Evolutionary conservation across 352 stramenopile genomes (phyloP), one percentile per base, ranked within the genome.

Genomic region (Pythium apleroticum): DNA sequence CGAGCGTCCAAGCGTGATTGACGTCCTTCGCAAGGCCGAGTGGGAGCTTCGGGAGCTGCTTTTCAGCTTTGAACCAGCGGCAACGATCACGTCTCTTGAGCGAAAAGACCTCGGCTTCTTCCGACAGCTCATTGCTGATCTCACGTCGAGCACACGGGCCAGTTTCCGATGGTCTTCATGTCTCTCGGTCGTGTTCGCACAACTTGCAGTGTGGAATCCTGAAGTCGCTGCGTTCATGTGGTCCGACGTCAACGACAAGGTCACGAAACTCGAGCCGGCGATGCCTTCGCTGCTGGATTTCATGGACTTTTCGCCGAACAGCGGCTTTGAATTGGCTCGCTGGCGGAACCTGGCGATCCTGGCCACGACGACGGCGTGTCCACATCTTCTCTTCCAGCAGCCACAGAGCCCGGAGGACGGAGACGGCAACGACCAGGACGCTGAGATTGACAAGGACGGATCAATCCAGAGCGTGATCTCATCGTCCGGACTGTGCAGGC

Each of bases 321-420:
- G 17, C 10, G 41, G 46, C 30, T 67, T 70, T 56, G 74, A 86
- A 28, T 55, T 88, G 27, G 69, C 72, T 11, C 81, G 84, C 25
- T 94, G 85, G 85, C 64, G 85, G 6, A 91, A 92, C 11, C 50
- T 91, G 15, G 71, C 80, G 4, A 74, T 92, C 30, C 48, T 94
- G 2, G 71, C 80, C 15, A 88, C 80, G 11, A 46, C 75, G 0
- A 81, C 78, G 3, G 78, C 81, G 5, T 81, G 77, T 63, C 66
- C 70, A 1, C 75, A 76, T 6, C 43, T 88, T 1, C 17, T 53
- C 17, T 60, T 71, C 17, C 68, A 70, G 25, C 31, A 43, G 7
- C 3, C 53, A 31, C 19, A 37, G 8, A 37, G 22, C 25, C 46
- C 46, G 14, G 50, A 46, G 19, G 56, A 39, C 5, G 22, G 15